Percentiles rank a stretch among this genome's conserved stretches.
phyloP scores from a whole-genome alignment of 768 basidiomycete genomes.

The Mycena amicta region DNA sequence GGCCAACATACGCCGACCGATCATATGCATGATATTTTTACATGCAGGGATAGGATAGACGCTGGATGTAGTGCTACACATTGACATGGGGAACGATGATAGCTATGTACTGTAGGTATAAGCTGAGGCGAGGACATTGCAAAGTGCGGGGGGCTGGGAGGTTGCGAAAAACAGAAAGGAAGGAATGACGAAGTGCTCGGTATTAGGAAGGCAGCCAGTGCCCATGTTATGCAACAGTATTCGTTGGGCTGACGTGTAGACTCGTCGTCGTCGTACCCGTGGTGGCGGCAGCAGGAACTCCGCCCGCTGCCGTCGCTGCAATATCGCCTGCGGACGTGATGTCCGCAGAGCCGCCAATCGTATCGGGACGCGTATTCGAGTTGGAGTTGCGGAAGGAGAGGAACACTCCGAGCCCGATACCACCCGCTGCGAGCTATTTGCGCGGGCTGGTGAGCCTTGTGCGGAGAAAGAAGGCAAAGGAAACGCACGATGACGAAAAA shows the following conservation, averaged over 20 bases:
- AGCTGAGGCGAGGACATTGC: neutral
- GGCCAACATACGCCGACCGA: too few relatives aligned
- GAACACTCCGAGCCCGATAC: conserved; percentile 16
- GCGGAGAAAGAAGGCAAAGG: neutral
- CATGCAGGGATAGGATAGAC: too few relatives aligned
- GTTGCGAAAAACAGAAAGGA: neutral
- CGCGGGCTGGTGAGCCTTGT: neutral
- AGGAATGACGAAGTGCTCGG: neutral
- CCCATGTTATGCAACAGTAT: conserved; percentile 12
- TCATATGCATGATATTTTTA: too few relatives aligned
- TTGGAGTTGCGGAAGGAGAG: conserved; percentile 16
- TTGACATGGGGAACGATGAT: neutral
- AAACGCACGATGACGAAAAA: conserved; percentile 16
- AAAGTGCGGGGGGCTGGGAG: neutral
- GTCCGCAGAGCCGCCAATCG: conserved; percentile 13
- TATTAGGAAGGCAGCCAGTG: neutral
- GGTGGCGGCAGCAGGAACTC: neutral
- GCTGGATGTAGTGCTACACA: neutral
- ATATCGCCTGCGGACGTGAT: conserved; percentile 3
- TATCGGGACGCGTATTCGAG: conserved; percentile 1
- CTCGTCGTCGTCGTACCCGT: neutral
- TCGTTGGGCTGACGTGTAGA: conserved; percentile 17
- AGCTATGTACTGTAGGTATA: neutral
- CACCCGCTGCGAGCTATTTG: conserved; percentile 16
- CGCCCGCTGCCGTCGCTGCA: neutral